These are phyloP conservation scores for Cucurbita argyrosperma DNA, from an alignment of 306 rosid species.

Conservation along the genomic window DNA sequence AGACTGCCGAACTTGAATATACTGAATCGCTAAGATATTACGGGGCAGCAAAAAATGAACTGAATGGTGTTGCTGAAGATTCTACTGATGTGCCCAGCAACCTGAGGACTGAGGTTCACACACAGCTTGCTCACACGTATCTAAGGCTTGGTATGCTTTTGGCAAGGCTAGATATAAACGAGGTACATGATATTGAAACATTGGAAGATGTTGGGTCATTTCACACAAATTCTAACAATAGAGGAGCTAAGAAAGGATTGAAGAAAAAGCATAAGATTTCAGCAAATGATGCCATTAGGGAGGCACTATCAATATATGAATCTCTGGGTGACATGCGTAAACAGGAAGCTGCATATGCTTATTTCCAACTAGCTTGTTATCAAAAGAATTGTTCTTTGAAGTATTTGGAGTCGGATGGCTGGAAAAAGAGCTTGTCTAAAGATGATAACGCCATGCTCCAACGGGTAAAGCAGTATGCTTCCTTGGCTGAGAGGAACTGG, in stretches of 20 bases:
- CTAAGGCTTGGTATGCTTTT: constrained; percentile 90
- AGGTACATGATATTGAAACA: constrained; percentile 49
- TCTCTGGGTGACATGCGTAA: constrained; percentile 74
- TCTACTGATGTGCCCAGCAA: constrained; percentile 23
- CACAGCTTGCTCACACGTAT: constrained; percentile 83
- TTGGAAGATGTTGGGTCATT: constrained; percentile 24
- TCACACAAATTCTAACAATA: constrained; percentile 19
- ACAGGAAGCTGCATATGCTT: constrained; percentile 90
- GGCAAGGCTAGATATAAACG: constrained; percentile 70
- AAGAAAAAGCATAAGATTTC: constrained; percentile 72
- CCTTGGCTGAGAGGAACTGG: constrained; percentile 91
- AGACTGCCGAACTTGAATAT: constrained; percentile 71
- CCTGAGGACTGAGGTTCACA: constrained; percentile 65
- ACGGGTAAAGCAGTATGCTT: constrained; percentile 80
- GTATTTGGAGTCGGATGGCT: constrained; percentile 50
- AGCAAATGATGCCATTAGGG: constrained; percentile 88
- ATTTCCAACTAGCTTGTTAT: constrained; percentile 77
- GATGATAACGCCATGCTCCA: constrained; percentile 40
- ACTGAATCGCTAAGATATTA: constrained; percentile 73
- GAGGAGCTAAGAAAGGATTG: constrained; percentile 33
- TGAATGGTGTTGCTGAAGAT: constrained; percentile 33
- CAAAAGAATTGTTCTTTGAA: constrained; percentile 79
- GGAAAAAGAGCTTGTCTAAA: constrained; percentile 35
- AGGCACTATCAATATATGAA: constrained; percentile 72
- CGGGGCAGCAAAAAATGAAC: constrained; percentile 73